These are phyloP conservation scores for Phlegmacium glaucopus DNA, from an alignment of 768 basidiomycete genomes.

Conservation along the genomic window DNA sequence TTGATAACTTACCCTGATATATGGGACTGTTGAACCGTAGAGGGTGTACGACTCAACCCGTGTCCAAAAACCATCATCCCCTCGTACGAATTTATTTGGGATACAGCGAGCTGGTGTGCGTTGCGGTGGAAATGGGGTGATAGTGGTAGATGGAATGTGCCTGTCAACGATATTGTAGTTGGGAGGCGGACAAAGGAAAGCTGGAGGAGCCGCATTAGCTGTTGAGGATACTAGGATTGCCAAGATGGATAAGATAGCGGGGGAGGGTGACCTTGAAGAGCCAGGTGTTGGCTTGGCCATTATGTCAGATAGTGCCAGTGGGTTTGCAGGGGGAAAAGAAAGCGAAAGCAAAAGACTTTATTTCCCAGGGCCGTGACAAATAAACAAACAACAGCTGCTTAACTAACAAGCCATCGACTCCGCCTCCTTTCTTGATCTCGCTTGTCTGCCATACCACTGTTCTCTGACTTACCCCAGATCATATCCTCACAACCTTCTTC, in stretches of 20 bases:
- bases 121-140: no score
- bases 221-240: conserved; percentile 52
- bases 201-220: conserved; percentile 48
- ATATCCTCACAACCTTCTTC: conserved; percentile 63
- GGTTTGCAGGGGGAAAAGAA: conserved; percentile 35
- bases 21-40: conserved; percentile 68
- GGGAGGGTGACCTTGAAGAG: conserved; percentile 38
- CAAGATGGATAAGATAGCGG: conserved; percentile 50
- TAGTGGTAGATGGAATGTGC: no score
- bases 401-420: conserved; percentile 23
- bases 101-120: conserved; percentile 17
- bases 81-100: conserved; percentile 54
- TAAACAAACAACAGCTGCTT: conserved; percentile 12
- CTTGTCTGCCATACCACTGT: conserved; percentile 35
- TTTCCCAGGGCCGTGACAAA: conserved; percentile 19
- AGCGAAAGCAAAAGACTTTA: conserved; percentile 25
- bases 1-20: conserved; percentile 23
- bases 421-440: conserved; percentile 59
- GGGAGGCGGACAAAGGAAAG: conserved; percentile 59
- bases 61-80: conserved; percentile 56
- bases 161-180: conserved; percentile 15
- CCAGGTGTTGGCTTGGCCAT: conserved; percentile 55
- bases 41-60: conserved; percentile 53
- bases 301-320: conserved; percentile 31
- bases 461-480: conserved; percentile 31